Conservation (phyloP, 257 asterid species). For the Primulina eburnea region DNA sequence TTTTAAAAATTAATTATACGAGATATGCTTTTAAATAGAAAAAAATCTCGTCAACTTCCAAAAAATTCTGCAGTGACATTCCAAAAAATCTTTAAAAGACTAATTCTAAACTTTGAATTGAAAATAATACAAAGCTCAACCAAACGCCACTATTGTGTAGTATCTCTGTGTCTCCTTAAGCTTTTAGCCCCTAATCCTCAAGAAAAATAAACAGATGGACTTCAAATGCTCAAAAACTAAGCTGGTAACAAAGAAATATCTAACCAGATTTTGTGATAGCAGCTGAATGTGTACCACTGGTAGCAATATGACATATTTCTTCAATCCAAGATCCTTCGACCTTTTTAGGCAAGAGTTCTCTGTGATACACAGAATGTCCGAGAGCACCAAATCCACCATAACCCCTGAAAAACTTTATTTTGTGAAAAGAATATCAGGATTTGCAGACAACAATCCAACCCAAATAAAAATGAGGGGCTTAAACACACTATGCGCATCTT, state of each 20-base stretch:
- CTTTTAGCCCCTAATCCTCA: not conserved
- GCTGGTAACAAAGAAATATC: slow-evolving; percentile 12
- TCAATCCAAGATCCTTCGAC: slow-evolving; percentile 79
- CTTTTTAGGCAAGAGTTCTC: slow-evolving; percentile 80
- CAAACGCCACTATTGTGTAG: not conserved
- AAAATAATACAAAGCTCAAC: not conserved
- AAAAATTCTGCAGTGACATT: not conserved
- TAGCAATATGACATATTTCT: slow-evolving; percentile 68
- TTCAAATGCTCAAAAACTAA: not conserved
- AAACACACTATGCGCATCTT: slow-evolving; percentile 10
- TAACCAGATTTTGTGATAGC: slow-evolving; percentile 77
- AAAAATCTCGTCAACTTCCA: not conserved
- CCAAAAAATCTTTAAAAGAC: not conserved
- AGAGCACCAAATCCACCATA: slow-evolving; percentile 99
- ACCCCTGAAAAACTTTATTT: slow-evolving; percentile 88
- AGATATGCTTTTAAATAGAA: no score
- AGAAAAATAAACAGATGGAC: not conserved
- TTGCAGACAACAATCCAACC: slow-evolving; percentile 23
- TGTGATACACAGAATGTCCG: slow-evolving; percentile 81
- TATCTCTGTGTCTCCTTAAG: not conserved
- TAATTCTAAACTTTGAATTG: not conserved
- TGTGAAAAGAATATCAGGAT: slow-evolving; percentile 41
- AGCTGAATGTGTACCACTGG: slow-evolving; percentile 93
- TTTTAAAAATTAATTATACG: no score
- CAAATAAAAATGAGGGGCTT: slow-evolving; percentile 17